phyloP scores from a whole-genome alignment of 2,329 filamentous ascomycete genomes.

The Clathrospora elynae region DNA sequence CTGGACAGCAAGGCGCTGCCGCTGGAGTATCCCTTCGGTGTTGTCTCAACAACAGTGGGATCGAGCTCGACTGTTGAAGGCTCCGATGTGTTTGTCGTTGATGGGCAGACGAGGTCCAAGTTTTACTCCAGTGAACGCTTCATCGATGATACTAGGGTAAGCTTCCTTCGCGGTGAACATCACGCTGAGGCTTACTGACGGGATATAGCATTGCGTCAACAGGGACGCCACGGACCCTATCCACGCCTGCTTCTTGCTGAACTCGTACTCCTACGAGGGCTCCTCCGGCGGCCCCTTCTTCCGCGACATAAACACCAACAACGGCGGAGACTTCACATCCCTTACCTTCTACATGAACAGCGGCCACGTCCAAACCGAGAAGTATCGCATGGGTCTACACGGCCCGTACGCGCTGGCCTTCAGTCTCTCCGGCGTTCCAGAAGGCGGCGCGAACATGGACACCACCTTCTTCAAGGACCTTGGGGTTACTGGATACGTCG shows the following conservation, averaged over 20 bases:
- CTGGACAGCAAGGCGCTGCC: conserved; percentile 55
- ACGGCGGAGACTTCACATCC: conserved; percentile 61
- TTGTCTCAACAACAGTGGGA: conserved; percentile 61
- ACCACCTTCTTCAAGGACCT: conserved; percentile 65
- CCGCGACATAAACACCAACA: conserved; percentile 68
- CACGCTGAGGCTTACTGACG: background rate
- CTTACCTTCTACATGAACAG: conserved; percentile 74
- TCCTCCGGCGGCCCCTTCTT: conserved; percentile 69
- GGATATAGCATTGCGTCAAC: conserved; percentile 61
- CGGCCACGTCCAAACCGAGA: conserved; percentile 63
- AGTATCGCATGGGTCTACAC: conserved; percentile 66
- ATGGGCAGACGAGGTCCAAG: conserved; percentile 68
- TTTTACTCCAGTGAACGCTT: conserved; percentile 73
- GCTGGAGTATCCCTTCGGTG: conserved; percentile 45
- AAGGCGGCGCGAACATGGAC: conserved; percentile 51
- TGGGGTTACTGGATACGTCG: conserved; percentile 62
- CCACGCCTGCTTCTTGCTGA: conserved; percentile 66
- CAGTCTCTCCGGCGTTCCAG: conserved; percentile 61
- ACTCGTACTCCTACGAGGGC: conserved; percentile 61
- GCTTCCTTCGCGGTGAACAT: background rate
- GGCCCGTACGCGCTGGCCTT: conserved; percentile 69
- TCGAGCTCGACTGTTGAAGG: conserved; percentile 61
- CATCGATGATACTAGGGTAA: conserved; percentile 61
- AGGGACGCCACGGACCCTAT: conserved; percentile 52
- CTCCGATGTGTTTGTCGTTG: conserved; percentile 59